Base-by-base conservation (phyloP, 176 grass and related monocot genomes). In the Thinopyrum elongatum region DNA sequence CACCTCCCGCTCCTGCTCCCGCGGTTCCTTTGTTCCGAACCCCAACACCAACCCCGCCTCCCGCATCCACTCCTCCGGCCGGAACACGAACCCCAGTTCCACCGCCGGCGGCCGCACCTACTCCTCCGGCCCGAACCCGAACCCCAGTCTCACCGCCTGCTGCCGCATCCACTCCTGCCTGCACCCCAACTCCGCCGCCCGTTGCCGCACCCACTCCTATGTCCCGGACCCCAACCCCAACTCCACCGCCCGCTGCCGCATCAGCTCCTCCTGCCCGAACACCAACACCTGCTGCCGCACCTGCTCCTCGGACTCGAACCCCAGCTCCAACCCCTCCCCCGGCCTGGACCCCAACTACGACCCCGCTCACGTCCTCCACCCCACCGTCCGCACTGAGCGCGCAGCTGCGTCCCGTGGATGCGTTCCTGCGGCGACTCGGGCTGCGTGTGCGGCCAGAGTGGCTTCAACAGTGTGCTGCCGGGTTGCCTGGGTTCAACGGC, bases 371-470 rank as follows among this genome's bases (percentile, higher is more conserved):
- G 65, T 23, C 55, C 21, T 77, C 57, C 31, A 53, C 57, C 17
- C 67, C 67, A 26, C 41, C 35, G 14, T 33, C 77, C 4, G 75
- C 68, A 27, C 39, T 55, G 34, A 80, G 36, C 33, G 49, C 84
- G 42, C 73, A 76, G 77, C 47, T 92, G 28, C 60, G 62, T 19
- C 65, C 81, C 17, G 88, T 94, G 58, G 81, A 91, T 31, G 89
- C 86, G 78, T 88, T 95, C 71, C 89, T 98, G 73, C 57, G 83
- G 65, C 21, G 82, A 16, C 80, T 89, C 7, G 92, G 96, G 19
- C 82, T 98, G 22, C 47, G 84, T 21, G 71, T 98, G 27, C 89
- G 75, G n/a, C 81, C 86, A 23, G 93, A 98, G 12, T 98, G 93
- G 93, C 58, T 98, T 11, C 92, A 92, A 62, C 86, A 46, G 69